These are phyloP conservation scores for Botrytis fragariae DNA, from an alignment of 2,329 filamentous ascomycete genomes.

Conservation along the genomic window DNA sequence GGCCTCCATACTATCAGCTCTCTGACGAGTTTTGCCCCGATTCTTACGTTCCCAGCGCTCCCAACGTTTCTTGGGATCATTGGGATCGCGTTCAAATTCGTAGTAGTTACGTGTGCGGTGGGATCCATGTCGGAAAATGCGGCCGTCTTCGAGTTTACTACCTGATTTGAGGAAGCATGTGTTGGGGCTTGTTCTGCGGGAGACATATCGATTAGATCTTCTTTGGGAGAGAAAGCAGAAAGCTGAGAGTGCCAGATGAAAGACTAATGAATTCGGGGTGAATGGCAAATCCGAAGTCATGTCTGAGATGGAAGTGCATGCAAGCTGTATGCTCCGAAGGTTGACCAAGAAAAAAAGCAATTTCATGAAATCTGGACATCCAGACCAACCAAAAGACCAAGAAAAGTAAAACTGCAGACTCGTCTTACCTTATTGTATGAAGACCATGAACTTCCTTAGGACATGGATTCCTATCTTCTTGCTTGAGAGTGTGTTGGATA, in stretches of 20 bases:
- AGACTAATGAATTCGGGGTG: rapidly evolving
- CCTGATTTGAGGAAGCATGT: neutral
- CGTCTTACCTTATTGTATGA: neutral
- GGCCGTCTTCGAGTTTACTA: neutral
- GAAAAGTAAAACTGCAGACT: neutral
- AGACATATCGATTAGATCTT: neutral
- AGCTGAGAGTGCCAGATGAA: neutral
- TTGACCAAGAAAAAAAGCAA: neutral
- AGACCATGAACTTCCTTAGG: neutral
- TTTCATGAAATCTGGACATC: neutral
- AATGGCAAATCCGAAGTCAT: neutral
- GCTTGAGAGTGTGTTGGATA: neutral
- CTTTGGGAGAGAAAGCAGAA: neutral
- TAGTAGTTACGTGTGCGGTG: neutral
- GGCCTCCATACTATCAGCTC: neutral
- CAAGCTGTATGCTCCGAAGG: neutral
- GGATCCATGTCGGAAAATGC: neutral
- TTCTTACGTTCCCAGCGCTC: neutral
- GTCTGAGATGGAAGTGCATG: neutral
- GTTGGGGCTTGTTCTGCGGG: neutral
- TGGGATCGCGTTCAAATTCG: slow-evolving; percentile 2
- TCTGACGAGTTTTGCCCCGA: neutral
- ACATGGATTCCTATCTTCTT: neutral
- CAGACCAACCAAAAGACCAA: neutral
- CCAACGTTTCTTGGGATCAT: neutral